Conservation (phyloP, 768 basidiomycete genomes). For the Auriscalpium vulgare region DNA sequence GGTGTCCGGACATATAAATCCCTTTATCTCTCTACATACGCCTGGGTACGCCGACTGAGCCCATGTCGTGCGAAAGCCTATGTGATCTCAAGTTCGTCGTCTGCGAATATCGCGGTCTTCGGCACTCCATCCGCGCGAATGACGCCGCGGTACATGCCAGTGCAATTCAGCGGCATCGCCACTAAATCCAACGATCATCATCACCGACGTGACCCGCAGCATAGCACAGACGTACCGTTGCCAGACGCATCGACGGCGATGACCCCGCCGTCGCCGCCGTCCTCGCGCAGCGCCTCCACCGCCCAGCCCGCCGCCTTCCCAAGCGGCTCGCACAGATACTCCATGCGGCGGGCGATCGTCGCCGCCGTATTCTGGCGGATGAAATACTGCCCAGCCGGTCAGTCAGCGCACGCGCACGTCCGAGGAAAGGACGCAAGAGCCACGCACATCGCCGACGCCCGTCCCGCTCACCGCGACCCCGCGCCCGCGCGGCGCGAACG, state of each 20-base stretch:
- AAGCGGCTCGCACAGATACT: slow-evolving; percentile 49
- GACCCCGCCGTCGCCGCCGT: slow-evolving; percentile 67
- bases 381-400: slow-evolving; percentile 46
- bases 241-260: slow-evolving; percentile 65
- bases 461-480: slow-evolving; percentile 79
- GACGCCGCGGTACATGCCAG: slow-evolving; percentile 79
- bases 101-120: slow-evolving; percentile 69
- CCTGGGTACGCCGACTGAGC: too few species aligned
- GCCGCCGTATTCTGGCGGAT: slow-evolving; percentile 62
- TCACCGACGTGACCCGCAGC: too few species aligned
- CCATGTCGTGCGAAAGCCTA: too few species aligned
- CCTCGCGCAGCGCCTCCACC: slow-evolving; percentile 46
- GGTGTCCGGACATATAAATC: too few species aligned
- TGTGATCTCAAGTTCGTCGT: slow-evolving; percentile 36
- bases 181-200: slow-evolving; percentile 31
- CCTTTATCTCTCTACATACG: too few species aligned
- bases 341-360: slow-evolving; percentile 60
- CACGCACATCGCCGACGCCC: slow-evolving; percentile 73
- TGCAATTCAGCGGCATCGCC: slow-evolving; percentile 64
- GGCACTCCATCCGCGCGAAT: slow-evolving; percentile 61
- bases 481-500: slow-evolving; percentile 27
- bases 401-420: background rate
- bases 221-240: slow-evolving; percentile 40
- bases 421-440: background rate
- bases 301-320: slow-evolving; percentile 44